phyloP scores from a whole-genome alignment of 805 yeast species.

The Pichia thaimueangensis region DNA sequence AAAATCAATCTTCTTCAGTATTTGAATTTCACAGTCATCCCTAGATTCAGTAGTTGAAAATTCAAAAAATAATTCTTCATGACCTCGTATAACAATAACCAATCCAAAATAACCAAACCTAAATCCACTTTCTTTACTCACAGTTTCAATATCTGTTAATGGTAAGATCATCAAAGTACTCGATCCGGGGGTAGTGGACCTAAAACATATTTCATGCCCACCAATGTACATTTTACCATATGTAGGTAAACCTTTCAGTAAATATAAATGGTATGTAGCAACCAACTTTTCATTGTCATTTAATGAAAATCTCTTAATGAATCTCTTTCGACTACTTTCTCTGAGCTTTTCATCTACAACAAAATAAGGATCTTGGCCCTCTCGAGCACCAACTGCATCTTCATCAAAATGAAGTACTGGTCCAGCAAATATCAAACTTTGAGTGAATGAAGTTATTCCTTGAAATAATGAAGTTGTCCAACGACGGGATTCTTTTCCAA shows the following conservation, averaged over 20 bases:
- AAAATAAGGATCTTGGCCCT: conserved; percentile 43
- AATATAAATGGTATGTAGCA: conserved; percentile 64
- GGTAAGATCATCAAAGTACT: conserved; percentile 82
- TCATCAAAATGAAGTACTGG: conserved; percentile 48
- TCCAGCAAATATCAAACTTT: conserved; percentile 19
- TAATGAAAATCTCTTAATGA: conserved; percentile 56
- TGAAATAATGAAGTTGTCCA: conserved; percentile 28
- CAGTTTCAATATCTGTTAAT: conserved; percentile 60
- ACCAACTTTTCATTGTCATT: conserved; percentile 44
- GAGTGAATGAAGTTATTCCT: conserved; percentile 25
- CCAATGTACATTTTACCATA: conserved; percentile 83
- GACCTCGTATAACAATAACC: conserved; percentile 62
- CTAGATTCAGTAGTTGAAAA: conserved; percentile 58
- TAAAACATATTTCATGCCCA: conserved; percentile 61
- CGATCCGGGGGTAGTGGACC: conserved; percentile 73
- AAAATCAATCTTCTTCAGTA: conserved; percentile 46
- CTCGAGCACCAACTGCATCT: conserved; percentile 30
- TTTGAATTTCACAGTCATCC: conserved; percentile 62
- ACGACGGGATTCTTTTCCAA: conserved; percentile 2
- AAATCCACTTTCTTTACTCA: conserved; percentile 60
- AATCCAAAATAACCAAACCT: conserved; percentile 67
- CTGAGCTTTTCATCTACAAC: conserved; percentile 40
- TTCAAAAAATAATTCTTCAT: conserved; percentile 72
- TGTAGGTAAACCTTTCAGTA: conserved; percentile 65
- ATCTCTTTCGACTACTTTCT: conserved; percentile 18